Evolutionary conservation across 768 basidiomycete species (phyloP).

Genomic region (Lactarius tabidus): DNA sequence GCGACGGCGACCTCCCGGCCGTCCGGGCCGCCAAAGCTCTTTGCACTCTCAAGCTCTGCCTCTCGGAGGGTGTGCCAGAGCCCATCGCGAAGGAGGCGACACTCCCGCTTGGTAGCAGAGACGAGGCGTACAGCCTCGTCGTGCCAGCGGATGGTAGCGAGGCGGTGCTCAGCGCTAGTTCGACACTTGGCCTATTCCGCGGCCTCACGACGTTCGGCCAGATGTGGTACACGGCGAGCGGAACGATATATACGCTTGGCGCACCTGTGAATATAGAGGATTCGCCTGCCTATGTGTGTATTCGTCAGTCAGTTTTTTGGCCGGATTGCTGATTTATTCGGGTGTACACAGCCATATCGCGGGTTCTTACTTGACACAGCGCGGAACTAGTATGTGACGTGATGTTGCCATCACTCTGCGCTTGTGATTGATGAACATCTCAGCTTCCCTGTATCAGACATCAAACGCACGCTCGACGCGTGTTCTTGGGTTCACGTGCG

Average conservation of each 20-base stretch:
- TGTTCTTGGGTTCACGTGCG: constrained; percentile 25
- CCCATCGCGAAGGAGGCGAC: constrained; percentile 37
- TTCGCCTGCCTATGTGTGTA: constrained; percentile 44
- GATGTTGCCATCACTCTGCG: background rate
- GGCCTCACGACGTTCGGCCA: constrained; percentile 56
- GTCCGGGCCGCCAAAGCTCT: constrained; percentile 42
- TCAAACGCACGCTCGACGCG: constrained; percentile 16
- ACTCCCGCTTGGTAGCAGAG: constrained; percentile 34
- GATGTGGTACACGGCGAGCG: constrained; percentile 43
- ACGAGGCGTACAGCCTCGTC: constrained; percentile 43
- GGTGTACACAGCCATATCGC: constrained; percentile 53
- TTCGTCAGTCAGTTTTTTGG: background rate
- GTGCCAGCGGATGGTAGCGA: constrained; percentile 37
- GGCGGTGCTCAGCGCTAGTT: constrained; percentile 42
- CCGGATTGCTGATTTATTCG: background rate
- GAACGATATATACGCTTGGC: constrained; percentile 36
- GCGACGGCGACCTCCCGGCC: constrained; percentile 41
- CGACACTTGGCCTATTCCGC: constrained; percentile 47
- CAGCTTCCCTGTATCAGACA: constrained; percentile 9
- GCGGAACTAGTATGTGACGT: constrained; percentile 49
- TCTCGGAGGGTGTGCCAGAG: constrained; percentile 22
- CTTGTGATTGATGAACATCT: background rate
- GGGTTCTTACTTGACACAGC: constrained; percentile 81
- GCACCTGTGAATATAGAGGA: constrained; percentile 44
- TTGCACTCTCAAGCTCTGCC: constrained; percentile 41